These are phyloP conservation scores for Ogataea saltuana DNA, from an alignment of 805 yeast species.

Conservation along the genomic window DNA sequence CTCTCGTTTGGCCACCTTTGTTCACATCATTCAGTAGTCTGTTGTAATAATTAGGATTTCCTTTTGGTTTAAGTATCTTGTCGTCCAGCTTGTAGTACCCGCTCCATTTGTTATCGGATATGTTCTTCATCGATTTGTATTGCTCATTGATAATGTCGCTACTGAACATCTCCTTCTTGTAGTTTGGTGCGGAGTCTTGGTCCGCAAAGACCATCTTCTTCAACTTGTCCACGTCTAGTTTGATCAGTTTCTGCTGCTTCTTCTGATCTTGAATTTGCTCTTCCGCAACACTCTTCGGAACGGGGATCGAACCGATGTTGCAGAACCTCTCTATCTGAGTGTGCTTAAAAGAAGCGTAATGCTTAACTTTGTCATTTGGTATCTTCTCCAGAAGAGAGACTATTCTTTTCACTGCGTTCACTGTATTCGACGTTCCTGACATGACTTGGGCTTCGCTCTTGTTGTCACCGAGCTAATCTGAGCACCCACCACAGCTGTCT, in stretches of 20 bases:
- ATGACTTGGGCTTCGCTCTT: not conserved
- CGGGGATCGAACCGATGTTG: constrained; percentile 49
- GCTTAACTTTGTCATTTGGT: constrained; percentile 69
- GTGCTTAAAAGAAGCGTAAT: constrained; percentile 69
- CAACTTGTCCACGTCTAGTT: constrained; percentile 37
- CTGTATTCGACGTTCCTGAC: constrained; percentile 8
- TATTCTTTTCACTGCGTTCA: constrained; percentile 48
- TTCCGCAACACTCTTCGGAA: constrained; percentile 39
- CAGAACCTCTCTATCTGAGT: constrained; percentile 60
- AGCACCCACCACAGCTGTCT: no score
- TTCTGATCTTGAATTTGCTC: constrained; percentile 35
- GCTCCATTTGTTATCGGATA: constrained; percentile 61
- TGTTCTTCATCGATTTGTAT: constrained; percentile 54
- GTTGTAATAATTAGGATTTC: constrained; percentile 77
- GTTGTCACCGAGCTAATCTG: not conserved
- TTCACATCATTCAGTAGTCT: constrained; percentile 68
- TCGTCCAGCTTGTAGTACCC: constrained; percentile 65
- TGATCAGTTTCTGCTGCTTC: constrained; percentile 38
- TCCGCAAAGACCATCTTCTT: constrained; percentile 40
- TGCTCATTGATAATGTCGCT: constrained; percentile 53
- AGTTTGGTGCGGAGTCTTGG: constrained; percentile 39
- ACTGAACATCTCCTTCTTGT: constrained; percentile 51
- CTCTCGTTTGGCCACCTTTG: constrained; percentile 63
- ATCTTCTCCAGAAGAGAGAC: constrained; percentile 58
- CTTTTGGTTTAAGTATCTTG: constrained; percentile 74